phyloP scores from a whole-genome alignment of 805 yeast species.

The Candida cerambycidarum region DNA sequence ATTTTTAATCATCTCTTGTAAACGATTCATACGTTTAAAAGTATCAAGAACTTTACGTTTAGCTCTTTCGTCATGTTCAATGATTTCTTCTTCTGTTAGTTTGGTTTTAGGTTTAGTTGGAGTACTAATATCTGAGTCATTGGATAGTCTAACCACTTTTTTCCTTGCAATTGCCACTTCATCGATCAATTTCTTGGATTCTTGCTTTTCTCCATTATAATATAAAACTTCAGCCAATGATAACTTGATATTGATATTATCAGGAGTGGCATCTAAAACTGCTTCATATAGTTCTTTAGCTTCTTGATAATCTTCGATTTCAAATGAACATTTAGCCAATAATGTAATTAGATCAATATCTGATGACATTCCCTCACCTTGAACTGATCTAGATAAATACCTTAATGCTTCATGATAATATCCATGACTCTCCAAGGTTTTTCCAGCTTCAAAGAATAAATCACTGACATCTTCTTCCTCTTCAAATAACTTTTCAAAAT shows the following conservation, averaged over 20 bases:
- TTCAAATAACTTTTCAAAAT: constrained; percentile 59
- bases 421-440: constrained; percentile 66
- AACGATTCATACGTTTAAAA: constrained; percentile 52
- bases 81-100: constrained; percentile 46
- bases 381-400: constrained; percentile 57
- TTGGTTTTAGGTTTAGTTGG: constrained; percentile 14
- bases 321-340: constrained; percentile 76
- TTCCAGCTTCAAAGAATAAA: constrained; percentile 74
- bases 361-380: constrained; percentile 20
- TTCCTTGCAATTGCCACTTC: constrained; percentile 40
- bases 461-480: constrained; percentile 69
- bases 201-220: constrained; percentile 57
- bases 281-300: constrained; percentile 61
- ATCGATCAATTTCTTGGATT: constrained; percentile 52
- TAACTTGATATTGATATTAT: constrained; percentile 69
- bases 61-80: constrained; percentile 57
- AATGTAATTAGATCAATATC: constrained; percentile 49
- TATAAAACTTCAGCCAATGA: constrained; percentile 81
- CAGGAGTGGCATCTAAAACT: constrained; percentile 56
- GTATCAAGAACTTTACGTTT: constrained; percentile 56
- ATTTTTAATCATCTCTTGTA: constrained; percentile 34
- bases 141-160: background rate
- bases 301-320: constrained; percentile 62
- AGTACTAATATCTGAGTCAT: constrained; percentile 2
- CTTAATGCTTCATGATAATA: constrained; percentile 73